These are phyloP conservation scores for Skeletonema grethae DNA, from an alignment of 108 stramenopile genomes.

Conservation along the genomic window DNA sequence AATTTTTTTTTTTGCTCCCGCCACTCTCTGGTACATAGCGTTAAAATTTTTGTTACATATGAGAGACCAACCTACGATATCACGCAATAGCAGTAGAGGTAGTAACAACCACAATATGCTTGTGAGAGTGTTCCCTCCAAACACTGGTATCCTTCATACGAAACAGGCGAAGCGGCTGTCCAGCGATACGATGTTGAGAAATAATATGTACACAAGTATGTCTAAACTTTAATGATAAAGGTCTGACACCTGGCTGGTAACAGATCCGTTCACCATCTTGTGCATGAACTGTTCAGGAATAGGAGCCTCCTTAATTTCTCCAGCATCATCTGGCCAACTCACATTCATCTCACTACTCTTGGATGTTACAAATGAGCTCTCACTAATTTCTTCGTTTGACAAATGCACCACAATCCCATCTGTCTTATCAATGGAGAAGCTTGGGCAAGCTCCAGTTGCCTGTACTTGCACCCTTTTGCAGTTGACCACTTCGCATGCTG, in stretches of 20 bases:
- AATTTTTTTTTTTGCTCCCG: too few relatives aligned
- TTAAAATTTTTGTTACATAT: too few relatives aligned
- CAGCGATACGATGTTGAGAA: too few relatives aligned
- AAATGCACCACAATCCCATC: slow-evolving; percentile 90
- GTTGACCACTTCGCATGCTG: slow-evolving; percentile 93
- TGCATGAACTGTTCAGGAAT: slow-evolving; percentile 97
- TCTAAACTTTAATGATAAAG: slow-evolving; percentile 74
- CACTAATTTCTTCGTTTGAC: slow-evolving; percentile 66
- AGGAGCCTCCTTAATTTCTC: slow-evolving; percentile 92
- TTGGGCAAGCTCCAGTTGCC: slow-evolving; percentile 81
- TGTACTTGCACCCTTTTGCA: slow-evolving; percentile 91
- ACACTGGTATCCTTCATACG: too few relatives aligned
- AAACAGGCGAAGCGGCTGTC: neutral
- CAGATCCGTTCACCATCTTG: slow-evolving; percentile 63
- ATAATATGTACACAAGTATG: neutral
- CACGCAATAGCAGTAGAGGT: too few relatives aligned
- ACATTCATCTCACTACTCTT: slow-evolving; percentile 97
- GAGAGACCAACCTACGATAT: too few relatives aligned
- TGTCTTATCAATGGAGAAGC: slow-evolving; percentile 97
- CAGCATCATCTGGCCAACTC: slow-evolving; percentile 84
- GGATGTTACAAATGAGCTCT: slow-evolving; percentile 84
- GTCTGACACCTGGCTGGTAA: slow-evolving; percentile 87
- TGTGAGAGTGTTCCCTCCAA: too few relatives aligned
- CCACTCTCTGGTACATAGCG: too few relatives aligned
- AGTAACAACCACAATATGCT: too few relatives aligned